Base-by-base conservation (phyloP, 1,284 basidiomycete species). In the Irpex sp. region DNA sequence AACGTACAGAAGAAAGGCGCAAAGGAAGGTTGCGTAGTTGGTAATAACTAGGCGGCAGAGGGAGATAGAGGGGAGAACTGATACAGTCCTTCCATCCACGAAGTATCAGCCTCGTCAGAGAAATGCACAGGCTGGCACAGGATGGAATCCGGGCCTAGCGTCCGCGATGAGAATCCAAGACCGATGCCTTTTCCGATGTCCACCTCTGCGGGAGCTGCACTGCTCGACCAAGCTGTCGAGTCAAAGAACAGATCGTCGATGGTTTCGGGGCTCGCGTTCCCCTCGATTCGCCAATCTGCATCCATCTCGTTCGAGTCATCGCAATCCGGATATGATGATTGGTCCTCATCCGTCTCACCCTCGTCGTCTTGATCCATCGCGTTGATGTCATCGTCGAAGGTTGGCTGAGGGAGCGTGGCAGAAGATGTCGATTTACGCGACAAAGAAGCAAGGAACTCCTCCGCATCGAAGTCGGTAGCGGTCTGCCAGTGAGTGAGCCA, bases 401-500 rank as follows among this genome's bases (percentile, higher is more conserved):
- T 34, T 36, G 55, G 4, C 26, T 34, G 26, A 19, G 57, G 52
- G 26, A 26, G 11, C 15, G 48, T 5, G 48, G 48, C 21, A 26
- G 21, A 26, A 26, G 21, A 26, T 26, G 21, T 26, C 21, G 21
- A 26, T 26, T 26, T 31, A 19, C 59, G 48, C n/a, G 52, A 44
- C 34, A 55, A 56, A 52, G 48, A 48, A 34, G 61, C 36, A 52
- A 64, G 47, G 57, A 65, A 68, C 55, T 65, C 55, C 36, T 64
- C 62, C 36, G 66, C 36, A 31, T 66, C 60, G 56, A 65, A 63
- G 34, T 66, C 65, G 13, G 60, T 60, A 36, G 60, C 62, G 36
- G 19, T 56, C 48, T 66, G 65, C 67, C 67, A 68, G 11, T 59
- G 15, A 51, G 13, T 51, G 7, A 66, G 49, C 57, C 55, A 66